Base-by-base conservation (phyloP, 2,329 filamentous ascomycete species). In the Verticillium nonalfalfae region DNA sequence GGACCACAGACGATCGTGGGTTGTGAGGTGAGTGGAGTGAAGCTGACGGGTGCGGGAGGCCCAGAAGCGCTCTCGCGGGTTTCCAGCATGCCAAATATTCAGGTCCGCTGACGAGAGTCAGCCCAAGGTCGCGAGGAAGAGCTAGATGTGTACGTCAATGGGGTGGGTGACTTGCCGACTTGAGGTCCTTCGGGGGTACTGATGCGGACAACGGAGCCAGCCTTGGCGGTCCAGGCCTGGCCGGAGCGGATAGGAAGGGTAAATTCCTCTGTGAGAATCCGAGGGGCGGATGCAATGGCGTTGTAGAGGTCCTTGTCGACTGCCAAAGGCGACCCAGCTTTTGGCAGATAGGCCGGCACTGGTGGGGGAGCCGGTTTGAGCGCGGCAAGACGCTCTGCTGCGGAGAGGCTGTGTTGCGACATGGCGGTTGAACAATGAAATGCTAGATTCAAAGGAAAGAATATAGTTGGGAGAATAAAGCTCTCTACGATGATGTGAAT, bases 1-100 rank as follows among this genome's bases (percentile, higher is more conserved):
- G 5, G 86, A 90, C 91, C 91, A 95, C 5, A 96, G 78, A 1
- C 90, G 81, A 75, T 95, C 90, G 58, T 86, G 82, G 0, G 85
- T 85, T 0, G 81, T 82, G 54, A 96, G 83, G 71, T 96, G 91
- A 2, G 87, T 87, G 14, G 87, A 84, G 67, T 96, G 90, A 18
- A 96, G 81, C 72, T 96, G 91, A 62, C 88, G 83, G 13, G 91
- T 95, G 40, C 91, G 84, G 1, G 85, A 81, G 1, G 91, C 91
- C 91, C 91, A 96, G 78, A 96, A 91, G 52, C 86, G 82, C 72
- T 96, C 91, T 14, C 90, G 84, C 0, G 90, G 89, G 72, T 95
- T 93, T 65, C 87, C 77, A 5, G 81, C 79, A 68, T 89, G 91
- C 90, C 90, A 96, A 68, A 95, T 82, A 72, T 96, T 96, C 18